These are phyloP conservation scores for Globisporangium abappressorium DNA, from an alignment of 352 stramenopile species.

Conservation along the genomic window DNA sequence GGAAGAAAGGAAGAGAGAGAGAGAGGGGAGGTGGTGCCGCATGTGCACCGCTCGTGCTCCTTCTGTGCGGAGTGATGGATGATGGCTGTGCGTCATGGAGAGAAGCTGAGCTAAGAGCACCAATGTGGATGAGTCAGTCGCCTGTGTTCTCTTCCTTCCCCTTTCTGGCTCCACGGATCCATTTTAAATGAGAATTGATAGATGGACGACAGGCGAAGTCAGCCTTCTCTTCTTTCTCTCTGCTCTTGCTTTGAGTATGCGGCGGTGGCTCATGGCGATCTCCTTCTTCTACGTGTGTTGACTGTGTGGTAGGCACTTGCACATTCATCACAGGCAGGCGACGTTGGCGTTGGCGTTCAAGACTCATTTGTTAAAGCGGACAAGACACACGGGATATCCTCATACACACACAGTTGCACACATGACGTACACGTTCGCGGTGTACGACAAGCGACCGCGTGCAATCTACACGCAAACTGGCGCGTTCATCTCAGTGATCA, in stretches of 20 bases:
- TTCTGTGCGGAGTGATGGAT: background rate
- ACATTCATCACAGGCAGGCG: background rate
- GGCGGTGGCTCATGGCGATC: background rate
- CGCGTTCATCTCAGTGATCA: constrained; percentile 71
- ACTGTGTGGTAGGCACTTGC: background rate
- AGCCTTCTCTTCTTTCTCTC: background rate
- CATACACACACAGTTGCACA: background rate
- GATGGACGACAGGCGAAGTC: background rate
- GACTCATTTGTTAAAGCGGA: background rate
- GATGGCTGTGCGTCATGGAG: background rate
- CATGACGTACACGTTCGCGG: constrained; percentile 21
- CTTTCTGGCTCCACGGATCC: background rate
- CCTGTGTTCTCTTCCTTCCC: background rate
- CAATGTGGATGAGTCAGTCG: background rate
- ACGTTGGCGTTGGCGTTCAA: background rate
- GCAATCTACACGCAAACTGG: constrained; percentile 59
- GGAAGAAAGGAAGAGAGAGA: background rate
- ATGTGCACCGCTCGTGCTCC: background rate
- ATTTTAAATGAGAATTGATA: background rate
- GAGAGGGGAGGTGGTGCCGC: background rate
- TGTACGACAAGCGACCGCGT: constrained; percentile 29
- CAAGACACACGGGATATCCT: background rate
- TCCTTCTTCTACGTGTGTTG: background rate
- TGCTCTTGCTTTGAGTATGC: background rate
- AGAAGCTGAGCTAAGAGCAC: background rate